Conservation (phyloP, 1,284 basidiomycete species). For the Bjerkandera adusta region DNA sequence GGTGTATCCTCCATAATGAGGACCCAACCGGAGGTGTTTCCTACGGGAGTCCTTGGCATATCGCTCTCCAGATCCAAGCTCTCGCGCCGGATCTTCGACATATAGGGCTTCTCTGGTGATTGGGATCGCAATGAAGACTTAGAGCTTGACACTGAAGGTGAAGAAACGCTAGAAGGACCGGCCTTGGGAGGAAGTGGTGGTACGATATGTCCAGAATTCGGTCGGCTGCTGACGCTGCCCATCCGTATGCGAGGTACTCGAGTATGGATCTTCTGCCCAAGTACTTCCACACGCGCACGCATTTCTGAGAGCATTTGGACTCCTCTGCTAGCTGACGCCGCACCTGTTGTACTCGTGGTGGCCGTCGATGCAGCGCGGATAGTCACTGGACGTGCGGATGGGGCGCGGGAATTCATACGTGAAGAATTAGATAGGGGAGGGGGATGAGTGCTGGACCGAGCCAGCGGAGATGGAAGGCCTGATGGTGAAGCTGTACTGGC, state of each 20-base stretch:
- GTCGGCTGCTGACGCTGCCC: constrained; percentile 62
- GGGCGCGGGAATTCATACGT: constrained; percentile 43
- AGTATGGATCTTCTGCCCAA: constrained; percentile 83
- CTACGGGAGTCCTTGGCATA: constrained; percentile 37
- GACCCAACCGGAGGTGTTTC: constrained; percentile 75
- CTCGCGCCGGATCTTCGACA: constrained; percentile 26
- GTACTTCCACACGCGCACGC: constrained; percentile 73
- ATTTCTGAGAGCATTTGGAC: constrained; percentile 89
- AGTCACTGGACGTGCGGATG: constrained; percentile 41
- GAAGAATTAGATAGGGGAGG: constrained; percentile 42
- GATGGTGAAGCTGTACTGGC: constrained; percentile 39
- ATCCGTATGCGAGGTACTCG: constrained; percentile 78
- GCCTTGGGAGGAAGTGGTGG: constrained; percentile 26
- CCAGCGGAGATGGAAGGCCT: constrained; percentile 39
- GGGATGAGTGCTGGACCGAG: constrained; percentile 59
- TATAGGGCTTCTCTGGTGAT: constrained; percentile 26
- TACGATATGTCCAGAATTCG: constrained; percentile 38
- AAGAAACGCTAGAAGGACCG: constrained; percentile 20
- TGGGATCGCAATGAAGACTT: constrained; percentile 27
- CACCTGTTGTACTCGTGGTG: constrained; percentile 39
- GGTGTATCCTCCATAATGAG: constrained; percentile 81
- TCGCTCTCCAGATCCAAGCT: constrained; percentile 32
- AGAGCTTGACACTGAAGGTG: constrained; percentile 27
- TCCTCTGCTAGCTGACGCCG: constrained; percentile 62
- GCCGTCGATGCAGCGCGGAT: constrained; percentile 42